phyloP scores from a whole-genome alignment of 2,329 filamentous ascomycete species.

The Drechslerella dactyloides region DNA sequence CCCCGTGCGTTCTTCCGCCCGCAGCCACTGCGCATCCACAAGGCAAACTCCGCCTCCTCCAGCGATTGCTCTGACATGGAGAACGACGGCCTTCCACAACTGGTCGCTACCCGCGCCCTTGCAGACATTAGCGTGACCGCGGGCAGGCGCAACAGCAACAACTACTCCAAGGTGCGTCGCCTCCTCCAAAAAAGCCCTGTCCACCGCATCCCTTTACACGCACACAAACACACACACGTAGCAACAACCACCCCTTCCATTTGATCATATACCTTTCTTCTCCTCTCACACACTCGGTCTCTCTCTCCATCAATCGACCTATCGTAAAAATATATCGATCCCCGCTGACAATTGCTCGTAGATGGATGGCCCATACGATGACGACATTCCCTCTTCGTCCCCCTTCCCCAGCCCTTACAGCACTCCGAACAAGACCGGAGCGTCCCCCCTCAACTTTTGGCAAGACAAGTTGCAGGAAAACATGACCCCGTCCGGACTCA shows the following conservation, averaged over 20 bases:
- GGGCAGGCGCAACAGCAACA: constrained; percentile 87
- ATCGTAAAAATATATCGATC: constrained; percentile 3
- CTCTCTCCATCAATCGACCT: background rate
- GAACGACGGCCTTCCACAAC: constrained; percentile 67
- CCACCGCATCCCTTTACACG: constrained; percentile 50
- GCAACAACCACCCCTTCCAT: constrained; percentile 53
- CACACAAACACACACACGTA: too few relatives aligned
- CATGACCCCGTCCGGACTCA: constrained; percentile 59
- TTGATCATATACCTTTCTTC: constrained; percentile 50
- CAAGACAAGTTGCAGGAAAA: constrained; percentile 83
- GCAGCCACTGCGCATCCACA: constrained; percentile 80
- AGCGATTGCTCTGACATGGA: constrained; percentile 61
- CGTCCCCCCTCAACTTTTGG: constrained; percentile 90
- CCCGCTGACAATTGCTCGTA: constrained; percentile 7
- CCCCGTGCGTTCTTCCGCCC: constrained; percentile 54
- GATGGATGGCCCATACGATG: constrained; percentile 49
- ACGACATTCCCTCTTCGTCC: constrained; percentile 54
- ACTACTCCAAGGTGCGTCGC: constrained; percentile 74
- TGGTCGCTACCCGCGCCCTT: constrained; percentile 72
- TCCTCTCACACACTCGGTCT: background rate
- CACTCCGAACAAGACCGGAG: constrained; percentile 54
- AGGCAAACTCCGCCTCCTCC: constrained; percentile 64
- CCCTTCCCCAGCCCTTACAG: constrained; percentile 53
- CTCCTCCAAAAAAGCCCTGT: constrained; percentile 54
- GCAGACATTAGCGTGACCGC: constrained; percentile 88